A percentile compares a stretch with the other conserved stretches of the same genome.
Evolutionary conservation across 208 protist genomes (phyloP).

Genomic region (Eutreptiella sp.): DNA sequence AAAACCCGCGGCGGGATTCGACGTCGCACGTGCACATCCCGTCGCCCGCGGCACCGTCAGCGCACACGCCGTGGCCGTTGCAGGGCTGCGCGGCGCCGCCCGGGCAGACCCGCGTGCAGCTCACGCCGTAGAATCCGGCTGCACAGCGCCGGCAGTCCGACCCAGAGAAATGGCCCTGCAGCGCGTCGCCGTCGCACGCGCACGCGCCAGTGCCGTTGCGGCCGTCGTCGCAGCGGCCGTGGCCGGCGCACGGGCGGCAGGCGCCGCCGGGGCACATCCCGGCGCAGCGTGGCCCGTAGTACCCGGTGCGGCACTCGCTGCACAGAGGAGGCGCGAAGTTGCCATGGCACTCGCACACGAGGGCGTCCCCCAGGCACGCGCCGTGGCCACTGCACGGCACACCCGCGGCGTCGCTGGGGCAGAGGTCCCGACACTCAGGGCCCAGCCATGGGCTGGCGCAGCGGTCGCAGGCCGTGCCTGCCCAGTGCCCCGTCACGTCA

Average conservation of each 20-base stretch:
- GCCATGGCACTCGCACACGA: no score
- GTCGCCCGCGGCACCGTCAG: no score
- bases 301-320: neutral
- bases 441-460: constrained; percentile 48
- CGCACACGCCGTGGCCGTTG: neutral
- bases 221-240: constrained; percentile 6
- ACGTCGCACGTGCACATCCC: no score
- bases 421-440: constrained; percentile 30
- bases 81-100: neutral
- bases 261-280: no score
- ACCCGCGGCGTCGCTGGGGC: constrained; percentile 12
- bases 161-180: neutral
- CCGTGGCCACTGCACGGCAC: constrained; percentile 6
- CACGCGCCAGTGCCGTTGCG: constrained; percentile 6
- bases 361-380: no score
- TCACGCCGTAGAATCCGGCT: neutral
- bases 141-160: neutral
- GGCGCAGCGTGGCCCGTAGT: no score
- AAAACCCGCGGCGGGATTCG: no score
- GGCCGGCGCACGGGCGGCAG: neutral
- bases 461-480: constrained; percentile 29
- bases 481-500: constrained; percentile 23
- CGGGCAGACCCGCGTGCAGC: neutral
- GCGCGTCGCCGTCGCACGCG: constrained; percentile 1
- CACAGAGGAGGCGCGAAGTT: neutral